phyloP scores from a whole-genome alignment of 2,329 filamentous ascomycete genomes.

The Botrytis aclada region DNA sequence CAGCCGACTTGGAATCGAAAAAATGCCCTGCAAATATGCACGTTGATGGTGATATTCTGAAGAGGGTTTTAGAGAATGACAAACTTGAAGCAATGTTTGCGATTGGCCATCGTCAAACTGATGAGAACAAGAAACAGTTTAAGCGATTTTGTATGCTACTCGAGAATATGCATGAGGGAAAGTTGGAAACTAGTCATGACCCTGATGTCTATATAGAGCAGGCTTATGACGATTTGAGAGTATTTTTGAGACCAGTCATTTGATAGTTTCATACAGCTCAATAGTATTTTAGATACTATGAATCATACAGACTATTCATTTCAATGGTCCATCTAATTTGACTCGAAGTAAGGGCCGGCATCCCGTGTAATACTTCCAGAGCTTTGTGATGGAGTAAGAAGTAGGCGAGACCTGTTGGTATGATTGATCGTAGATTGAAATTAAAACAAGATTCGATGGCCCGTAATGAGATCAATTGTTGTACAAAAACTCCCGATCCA shows the following conservation, averaged over 20 bases:
- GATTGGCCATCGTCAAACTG: constrained; percentile 19
- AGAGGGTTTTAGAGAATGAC: constrained; percentile 49
- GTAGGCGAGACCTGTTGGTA: neutral
- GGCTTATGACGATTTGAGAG: constrained; percentile 54
- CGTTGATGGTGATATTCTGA: constrained; percentile 64
- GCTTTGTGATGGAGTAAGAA: neutral
- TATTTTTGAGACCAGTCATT: constrained; percentile 50
- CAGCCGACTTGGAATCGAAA: constrained; percentile 40
- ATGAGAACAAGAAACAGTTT: constrained; percentile 21
- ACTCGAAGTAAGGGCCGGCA: neutral
- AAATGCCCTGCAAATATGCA: constrained; percentile 52
- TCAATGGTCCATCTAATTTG: neutral
- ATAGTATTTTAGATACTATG: neutral
- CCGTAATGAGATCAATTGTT: neutral
- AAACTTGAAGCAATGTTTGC: constrained; percentile 45
- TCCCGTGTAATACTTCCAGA: too few relatives aligned
- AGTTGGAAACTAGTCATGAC: constrained; percentile 34
- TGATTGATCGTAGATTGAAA: neutral
- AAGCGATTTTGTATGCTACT: constrained; percentile 49
- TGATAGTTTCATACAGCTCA: constrained; percentile 32
- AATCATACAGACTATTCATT: neutral
- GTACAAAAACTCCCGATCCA: neutral
- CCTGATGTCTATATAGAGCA: constrained; percentile 44
- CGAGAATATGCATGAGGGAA: constrained; percentile 47
- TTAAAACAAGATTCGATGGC: neutral